phyloP scores from a whole-genome alignment of 148 eudicot species.

The Cornus controversa region DNA sequence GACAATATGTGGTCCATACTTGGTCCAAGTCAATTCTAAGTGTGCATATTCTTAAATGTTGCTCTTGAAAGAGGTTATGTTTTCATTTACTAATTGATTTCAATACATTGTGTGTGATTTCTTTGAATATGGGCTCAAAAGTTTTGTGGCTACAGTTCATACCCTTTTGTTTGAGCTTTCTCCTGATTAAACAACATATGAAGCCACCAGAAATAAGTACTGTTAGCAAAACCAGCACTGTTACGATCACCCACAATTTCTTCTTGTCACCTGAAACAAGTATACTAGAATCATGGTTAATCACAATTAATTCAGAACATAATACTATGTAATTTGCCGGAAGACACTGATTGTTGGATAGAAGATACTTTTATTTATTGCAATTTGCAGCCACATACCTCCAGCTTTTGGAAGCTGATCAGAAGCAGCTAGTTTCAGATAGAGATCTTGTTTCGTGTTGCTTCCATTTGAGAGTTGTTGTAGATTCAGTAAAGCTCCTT shows the following conservation, averaged over 20 bases:
- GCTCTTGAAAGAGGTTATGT: too few species aligned
- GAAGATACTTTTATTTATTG: background rate
- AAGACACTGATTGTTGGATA: too few species aligned
- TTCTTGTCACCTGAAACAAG: conserved; percentile 3
- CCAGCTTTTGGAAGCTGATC: conserved; percentile 8
- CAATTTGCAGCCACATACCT: conserved; percentile 6
- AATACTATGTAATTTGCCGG: too few species aligned
- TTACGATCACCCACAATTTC: background rate
- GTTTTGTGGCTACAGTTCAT: background rate
- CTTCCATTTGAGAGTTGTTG: background rate
- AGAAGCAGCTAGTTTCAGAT: conserved; percentile 19
- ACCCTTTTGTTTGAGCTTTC: conserved; percentile 14
- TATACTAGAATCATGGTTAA: background rate
- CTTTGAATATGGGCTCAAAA: background rate
- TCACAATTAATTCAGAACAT: too few species aligned
- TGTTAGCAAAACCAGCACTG: conserved; percentile 11
- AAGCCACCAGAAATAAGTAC: conserved; percentile 4
- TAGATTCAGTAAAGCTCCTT: conserved; percentile 11
- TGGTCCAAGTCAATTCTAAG: too few species aligned
- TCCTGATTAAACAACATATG: background rate
- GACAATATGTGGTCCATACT: too few species aligned
- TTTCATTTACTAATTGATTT: background rate
- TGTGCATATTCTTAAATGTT: too few species aligned
- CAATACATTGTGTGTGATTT: background rate
- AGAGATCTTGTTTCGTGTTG: conserved; percentile 3